Conservation (phyloP, 768 basidiomycete species). For the Pilatotrama ljubarskyi region DNA sequence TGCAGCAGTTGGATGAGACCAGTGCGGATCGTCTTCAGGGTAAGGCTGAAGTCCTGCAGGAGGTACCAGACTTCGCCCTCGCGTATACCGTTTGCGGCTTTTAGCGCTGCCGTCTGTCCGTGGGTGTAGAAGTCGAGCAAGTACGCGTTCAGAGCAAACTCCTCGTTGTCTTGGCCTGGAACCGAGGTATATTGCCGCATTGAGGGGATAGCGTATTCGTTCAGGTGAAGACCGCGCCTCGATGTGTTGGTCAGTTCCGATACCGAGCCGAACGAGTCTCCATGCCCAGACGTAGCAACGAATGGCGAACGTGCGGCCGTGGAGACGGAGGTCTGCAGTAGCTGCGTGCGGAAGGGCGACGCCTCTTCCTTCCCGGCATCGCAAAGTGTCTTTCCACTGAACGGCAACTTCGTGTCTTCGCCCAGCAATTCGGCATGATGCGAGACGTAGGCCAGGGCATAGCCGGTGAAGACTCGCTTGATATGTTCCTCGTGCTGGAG, state of each 20-base stretch:
- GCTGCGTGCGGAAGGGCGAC: slow-evolving; percentile 36
- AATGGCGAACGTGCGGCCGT: slow-evolving; percentile 57
- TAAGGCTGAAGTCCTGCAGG: slow-evolving; percentile 57
- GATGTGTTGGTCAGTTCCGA: slow-evolving; percentile 53
- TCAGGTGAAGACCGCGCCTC: slow-evolving; percentile 54
- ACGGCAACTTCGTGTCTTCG: slow-evolving; percentile 47
- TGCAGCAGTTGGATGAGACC: slow-evolving; percentile 49
- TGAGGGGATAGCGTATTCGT: slow-evolving; percentile 62
- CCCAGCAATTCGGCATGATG: slow-evolving; percentile 42
- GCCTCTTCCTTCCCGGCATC: not conserved
- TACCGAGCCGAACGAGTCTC: slow-evolving; percentile 52
- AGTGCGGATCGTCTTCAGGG: slow-evolving; percentile 49
- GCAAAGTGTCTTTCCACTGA: slow-evolving; percentile 38
- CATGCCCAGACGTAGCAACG: slow-evolving; percentile 68
- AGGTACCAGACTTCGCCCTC: slow-evolving; percentile 65
- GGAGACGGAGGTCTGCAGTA: slow-evolving; percentile 40
- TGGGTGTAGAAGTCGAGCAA: slow-evolving; percentile 69
- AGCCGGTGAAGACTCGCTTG: slow-evolving; percentile 53
- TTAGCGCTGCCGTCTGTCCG: slow-evolving; percentile 53
- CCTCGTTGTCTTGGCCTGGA: slow-evolving; percentile 23
- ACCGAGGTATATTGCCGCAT: slow-evolving; percentile 37
- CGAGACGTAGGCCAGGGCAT: slow-evolving; percentile 50
- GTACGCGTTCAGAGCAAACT: slow-evolving; percentile 58
- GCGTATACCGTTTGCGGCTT: slow-evolving; percentile 57
- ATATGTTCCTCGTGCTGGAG: slow-evolving; percentile 49